Evolutionary conservation across 768 basidiomycete genomes (phyloP).

Genomic region (Lactifluus volemus): DNA sequence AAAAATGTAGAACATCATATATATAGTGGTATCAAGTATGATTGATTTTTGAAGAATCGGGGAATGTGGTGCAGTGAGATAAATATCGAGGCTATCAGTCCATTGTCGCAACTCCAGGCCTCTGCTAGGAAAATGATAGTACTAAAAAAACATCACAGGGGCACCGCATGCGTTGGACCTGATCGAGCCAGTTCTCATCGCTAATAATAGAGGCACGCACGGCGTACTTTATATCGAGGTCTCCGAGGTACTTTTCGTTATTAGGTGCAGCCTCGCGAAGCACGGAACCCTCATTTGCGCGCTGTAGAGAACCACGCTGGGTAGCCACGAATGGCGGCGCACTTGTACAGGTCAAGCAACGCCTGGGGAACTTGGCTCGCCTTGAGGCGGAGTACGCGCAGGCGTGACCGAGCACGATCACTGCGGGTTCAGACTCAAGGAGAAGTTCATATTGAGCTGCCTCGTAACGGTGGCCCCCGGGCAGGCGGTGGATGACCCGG

Average conservation of each 20-base stretch:
- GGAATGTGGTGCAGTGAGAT: no score
- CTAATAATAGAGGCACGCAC: conserved; percentile 19
- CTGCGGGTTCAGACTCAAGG: conserved; percentile 16
- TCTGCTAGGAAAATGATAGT: no score
- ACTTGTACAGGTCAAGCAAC: conserved; percentile 18
- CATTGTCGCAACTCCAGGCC: no score
- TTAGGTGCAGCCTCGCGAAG: conserved; percentile 7
- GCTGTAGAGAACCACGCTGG: conserved; percentile 16
- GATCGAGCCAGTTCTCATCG: conserved; percentile 2
- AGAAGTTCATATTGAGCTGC: conserved; percentile 16
- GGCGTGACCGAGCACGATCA: conserved; percentile 18
- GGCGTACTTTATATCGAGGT: conserved; percentile 7
- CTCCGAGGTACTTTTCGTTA: conserved; percentile 10
- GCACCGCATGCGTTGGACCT: conserved; percentile 2
- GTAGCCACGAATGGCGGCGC: conserved; percentile 13
- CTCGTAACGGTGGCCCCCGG: conserved; percentile 10
- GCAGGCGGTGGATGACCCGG: background rate
- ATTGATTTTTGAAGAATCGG: no score
- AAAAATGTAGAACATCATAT: no score
- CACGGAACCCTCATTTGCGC: conserved; percentile 4
- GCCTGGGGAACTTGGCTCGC: conserved; percentile 11
- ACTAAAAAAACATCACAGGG: conserved; percentile 1
- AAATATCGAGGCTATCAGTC: no score
- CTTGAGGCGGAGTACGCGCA: conserved; percentile 17
- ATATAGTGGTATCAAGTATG: no score